phyloP scores from a whole-genome alignment of 2,329 filamentous ascomycete genomes.

The Leptographium flavum region DNA sequence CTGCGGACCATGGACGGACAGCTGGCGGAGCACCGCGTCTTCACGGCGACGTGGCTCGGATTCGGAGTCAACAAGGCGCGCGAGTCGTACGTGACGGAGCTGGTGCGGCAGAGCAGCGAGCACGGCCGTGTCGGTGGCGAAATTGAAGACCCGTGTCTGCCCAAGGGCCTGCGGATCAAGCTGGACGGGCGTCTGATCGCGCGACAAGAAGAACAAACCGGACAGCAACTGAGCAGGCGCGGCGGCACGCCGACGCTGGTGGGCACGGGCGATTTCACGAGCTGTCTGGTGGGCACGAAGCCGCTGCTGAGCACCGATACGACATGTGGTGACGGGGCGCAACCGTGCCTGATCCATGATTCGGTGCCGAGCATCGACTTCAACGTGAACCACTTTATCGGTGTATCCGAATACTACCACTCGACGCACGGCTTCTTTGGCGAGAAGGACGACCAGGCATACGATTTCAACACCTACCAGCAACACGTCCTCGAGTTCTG shows the following conservation, averaged over 20 bases:
- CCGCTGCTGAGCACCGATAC: constrained; percentile 83
- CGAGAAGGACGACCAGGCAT: constrained; percentile 63
- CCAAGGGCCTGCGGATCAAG: constrained; percentile 58
- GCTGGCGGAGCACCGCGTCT: constrained; percentile 70
- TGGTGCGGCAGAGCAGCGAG: constrained; percentile 52
- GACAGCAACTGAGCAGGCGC: constrained; percentile 11
- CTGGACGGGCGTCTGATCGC: constrained; percentile 39
- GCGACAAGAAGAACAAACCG: neutral
- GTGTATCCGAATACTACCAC: constrained; percentile 98
- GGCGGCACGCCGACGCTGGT: constrained; percentile 39
- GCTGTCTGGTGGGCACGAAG: constrained; percentile 69
- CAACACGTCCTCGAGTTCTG: constrained; percentile 75
- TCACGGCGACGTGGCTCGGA: constrained; percentile 91
- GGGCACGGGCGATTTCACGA: constrained; percentile 76
- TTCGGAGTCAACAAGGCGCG: constrained; percentile 95
- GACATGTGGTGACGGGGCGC: constrained; percentile 51
- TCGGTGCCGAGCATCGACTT: constrained; percentile 95
- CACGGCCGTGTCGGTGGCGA: constrained; percentile 36
- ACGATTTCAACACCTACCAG: constrained; percentile 85
- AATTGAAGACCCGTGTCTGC: constrained; percentile 82
- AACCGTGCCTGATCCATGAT: constrained; percentile 80
- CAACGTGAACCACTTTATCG: constrained; percentile 92
- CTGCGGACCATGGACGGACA: constrained; percentile 72
- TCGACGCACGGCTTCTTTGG: constrained; percentile 91
- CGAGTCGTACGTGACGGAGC: constrained; percentile 62